Percentiles rank a stretch among this genome's conserved stretches.
Evolutionary conservation across 2,329 filamentous ascomycete genomes (phyloP).

Genomic region (Stagonosporopsis vannaccii): DNA sequence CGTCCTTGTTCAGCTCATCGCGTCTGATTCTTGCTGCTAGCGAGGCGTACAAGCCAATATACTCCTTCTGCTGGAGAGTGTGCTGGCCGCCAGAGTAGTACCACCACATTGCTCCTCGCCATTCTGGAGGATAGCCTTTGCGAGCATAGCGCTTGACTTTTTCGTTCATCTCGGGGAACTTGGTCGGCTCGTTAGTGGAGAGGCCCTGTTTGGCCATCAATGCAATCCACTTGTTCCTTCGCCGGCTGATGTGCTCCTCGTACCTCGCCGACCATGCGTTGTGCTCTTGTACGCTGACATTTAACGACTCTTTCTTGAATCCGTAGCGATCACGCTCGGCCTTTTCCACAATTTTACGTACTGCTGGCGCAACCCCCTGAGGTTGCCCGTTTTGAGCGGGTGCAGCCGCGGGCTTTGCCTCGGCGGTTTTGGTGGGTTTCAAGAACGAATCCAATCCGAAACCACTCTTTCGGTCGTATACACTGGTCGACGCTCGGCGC

Average conservation of each 20-base stretch:
- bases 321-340: slow-evolving; percentile 80
- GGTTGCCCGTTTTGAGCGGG: slow-evolving; percentile 11
- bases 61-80: slow-evolving; percentile 74
- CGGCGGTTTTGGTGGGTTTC: slow-evolving; percentile 5
- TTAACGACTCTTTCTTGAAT: slow-evolving; percentile 86
- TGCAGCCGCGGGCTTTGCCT: slow-evolving; percentile 12
- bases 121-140: slow-evolving; percentile 92
- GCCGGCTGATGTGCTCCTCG: slow-evolving; percentile 74
- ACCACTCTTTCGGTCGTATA: slow-evolving; percentile 44
- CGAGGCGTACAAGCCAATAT: slow-evolving; percentile 72
- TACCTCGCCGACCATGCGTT: slow-evolving; percentile 83
- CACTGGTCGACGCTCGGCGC: slow-evolving; percentile 45
- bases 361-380: slow-evolving; percentile 14
- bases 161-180: slow-evolving; percentile 79
- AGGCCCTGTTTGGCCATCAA: slow-evolving; percentile 80
- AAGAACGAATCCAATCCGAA: slow-evolving; percentile 17
- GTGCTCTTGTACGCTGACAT: slow-evolving; percentile 78
- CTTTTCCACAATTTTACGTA: slow-evolving; percentile 31
- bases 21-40: slow-evolving; percentile 72
- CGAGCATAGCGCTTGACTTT: slow-evolving; percentile 91
- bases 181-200: slow-evolving; percentile 72
- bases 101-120: slow-evolving; percentile 96
- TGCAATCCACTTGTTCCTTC: slow-evolving; percentile 81
- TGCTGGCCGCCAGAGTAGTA: slow-evolving; percentile 90
- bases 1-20: slow-evolving; percentile 69